Evolutionary conservation across 352 stramenopile genomes (phyloP), one percentile per base, ranked within the genome.

Genomic region (Globisporangium perplexum): DNA sequence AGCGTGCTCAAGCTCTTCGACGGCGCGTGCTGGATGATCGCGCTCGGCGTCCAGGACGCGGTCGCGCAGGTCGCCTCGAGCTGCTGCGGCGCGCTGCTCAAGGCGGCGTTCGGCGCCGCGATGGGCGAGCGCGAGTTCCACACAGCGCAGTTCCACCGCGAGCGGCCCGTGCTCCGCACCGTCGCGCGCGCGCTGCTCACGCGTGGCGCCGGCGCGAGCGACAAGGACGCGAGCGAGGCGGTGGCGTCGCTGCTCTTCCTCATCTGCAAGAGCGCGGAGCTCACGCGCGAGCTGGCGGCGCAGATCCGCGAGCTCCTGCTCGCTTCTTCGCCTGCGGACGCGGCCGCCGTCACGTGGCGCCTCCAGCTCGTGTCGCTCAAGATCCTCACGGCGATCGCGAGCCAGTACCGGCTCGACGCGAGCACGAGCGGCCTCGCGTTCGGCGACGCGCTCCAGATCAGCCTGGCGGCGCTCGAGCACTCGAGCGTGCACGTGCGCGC

Each of bases 171-270:
- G 1, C 72, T 91, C 47, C 64, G 65, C 15, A 65, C 72, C 22
- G 81, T 93, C 22, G 55, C 71, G 1, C 70, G 65, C 18, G 48
- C 68, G 6, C 48, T 91, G 4, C 51, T 91, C 23, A 56, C 57
- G 0, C 69, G 83, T 30, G 83, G 74, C 6, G 76, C 80, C 0
- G 72, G 67, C 1, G 85, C 76, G 8, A 90, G 90, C 50, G 76
- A 93, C 51, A 90, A 88, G 66, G 83, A 93, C 28, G 63, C 83
- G 1, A 90, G 80, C 20, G 80, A 93, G 51, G 80, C 80, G 0
- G 77, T 91, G 1, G 70, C 77, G 1, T 88, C 76, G 23, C 55
- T 93, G 22, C 63, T 93, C 0, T 93, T 89, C 41, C 63, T 93
- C 44, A 86, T 90, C 39, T 91, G 78, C 65, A 93, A 93, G 56